Conservation (phyloP, 2,329 filamentous ascomycete species). For the Diaporthe ilicicola region DNA sequence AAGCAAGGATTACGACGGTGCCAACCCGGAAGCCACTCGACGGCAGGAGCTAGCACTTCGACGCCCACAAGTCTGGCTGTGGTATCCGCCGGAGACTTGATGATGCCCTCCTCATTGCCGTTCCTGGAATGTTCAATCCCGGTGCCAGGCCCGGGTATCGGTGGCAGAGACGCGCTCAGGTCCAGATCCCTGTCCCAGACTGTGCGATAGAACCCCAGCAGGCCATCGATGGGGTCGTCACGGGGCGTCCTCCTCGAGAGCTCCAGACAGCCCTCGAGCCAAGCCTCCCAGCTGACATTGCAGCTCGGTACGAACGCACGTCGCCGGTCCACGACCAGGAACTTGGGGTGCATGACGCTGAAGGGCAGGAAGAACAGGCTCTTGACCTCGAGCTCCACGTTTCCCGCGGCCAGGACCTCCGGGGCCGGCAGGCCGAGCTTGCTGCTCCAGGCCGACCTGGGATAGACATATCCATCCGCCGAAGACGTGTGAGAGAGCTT, state of each 20-base stretch:
- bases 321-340: slow-evolving; percentile 75
- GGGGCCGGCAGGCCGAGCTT: slow-evolving; percentile 71
- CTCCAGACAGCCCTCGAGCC: slow-evolving; percentile 81
- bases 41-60: slow-evolving; percentile 41
- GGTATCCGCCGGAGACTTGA: slow-evolving; percentile 32
- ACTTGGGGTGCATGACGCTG: slow-evolving; percentile 90
- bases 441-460: slow-evolving; percentile 63
- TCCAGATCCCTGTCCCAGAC: slow-evolving; percentile 67
- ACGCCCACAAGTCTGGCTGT: slow-evolving; percentile 47
- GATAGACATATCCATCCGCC: slow-evolving; percentile 68
- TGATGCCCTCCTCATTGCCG: slow-evolving; percentile 31
- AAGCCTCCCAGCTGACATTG: slow-evolving; percentile 88
- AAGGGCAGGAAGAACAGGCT: slow-evolving; percentile 82
- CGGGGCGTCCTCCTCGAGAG: slow-evolving; percentile 47
- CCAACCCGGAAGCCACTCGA: slow-evolving; percentile 72
- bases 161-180: not conserved
- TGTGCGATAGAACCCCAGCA: slow-evolving; percentile 71
- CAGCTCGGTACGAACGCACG: slow-evolving; percentile 78
- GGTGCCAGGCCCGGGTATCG: not conserved
- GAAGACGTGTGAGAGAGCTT: slow-evolving; percentile 79
- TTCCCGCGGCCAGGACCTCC: slow-evolving; percentile 58
- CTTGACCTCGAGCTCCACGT: slow-evolving; percentile 76
- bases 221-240: slow-evolving; percentile 67
- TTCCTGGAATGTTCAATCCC: slow-evolving; percentile 18
- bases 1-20: slow-evolving; percentile 76